Conservation (phyloP, 495 filamentous ascomycete species). For the Xylaria sp. region DNA sequence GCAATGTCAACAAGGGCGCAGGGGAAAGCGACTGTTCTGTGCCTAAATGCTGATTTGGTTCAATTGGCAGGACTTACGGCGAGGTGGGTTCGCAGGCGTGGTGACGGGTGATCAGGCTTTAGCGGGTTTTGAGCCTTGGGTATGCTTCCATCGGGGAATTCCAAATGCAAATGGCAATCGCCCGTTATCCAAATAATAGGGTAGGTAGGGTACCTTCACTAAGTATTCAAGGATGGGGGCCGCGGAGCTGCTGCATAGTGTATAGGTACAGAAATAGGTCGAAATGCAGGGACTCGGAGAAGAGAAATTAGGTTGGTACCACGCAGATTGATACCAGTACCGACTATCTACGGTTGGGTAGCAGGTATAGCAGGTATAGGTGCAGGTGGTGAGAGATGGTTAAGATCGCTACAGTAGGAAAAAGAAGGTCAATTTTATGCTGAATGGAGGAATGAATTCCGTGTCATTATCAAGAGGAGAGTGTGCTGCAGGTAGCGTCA, state of each 20-base stretch:
- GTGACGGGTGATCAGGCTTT: conserved; percentile 13
- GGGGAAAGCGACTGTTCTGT: background rate
- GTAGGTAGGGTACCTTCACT: background rate
- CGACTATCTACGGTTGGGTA: too few relatives aligned
- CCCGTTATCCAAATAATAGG: conserved; percentile 3
- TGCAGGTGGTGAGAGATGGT: conserved; percentile 1
- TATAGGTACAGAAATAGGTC: conserved; percentile 5
- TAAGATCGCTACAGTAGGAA: background rate
- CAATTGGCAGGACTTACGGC: conserved; percentile 12
- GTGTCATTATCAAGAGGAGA: background rate
- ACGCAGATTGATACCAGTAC: background rate
- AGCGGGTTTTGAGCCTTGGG: conserved; percentile 3
- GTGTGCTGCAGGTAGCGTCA: background rate
- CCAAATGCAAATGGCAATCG: conserved; percentile 22
- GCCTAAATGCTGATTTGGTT: conserved; percentile 12
- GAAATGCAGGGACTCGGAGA: conserved; percentile 28
- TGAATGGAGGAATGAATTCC: background rate
- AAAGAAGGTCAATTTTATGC: background rate
- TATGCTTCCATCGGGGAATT: conserved; percentile 13
- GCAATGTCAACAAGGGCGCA: background rate
- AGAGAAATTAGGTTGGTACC: background rate
- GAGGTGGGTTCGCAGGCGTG: conserved; percentile 1
- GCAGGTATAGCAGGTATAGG: background rate
- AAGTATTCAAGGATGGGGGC: conserved; percentile 7
- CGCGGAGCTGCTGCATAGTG: conserved; percentile 15